phyloP scores from a whole-genome alignment of 441 rosid species.

The Manihot esculenta region DNA sequence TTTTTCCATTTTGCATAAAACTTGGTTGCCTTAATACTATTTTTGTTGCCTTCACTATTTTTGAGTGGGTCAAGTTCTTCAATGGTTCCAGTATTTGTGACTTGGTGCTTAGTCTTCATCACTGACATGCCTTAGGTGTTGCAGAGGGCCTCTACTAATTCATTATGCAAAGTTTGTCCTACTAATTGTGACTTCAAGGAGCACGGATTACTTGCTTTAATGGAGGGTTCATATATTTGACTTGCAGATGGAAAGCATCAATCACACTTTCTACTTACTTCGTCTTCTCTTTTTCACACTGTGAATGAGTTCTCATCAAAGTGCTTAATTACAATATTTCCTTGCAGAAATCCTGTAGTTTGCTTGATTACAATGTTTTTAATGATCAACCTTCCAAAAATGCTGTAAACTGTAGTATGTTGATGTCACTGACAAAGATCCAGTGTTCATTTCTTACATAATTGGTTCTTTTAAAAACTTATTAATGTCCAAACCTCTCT shows the following conservation, averaged over 20 bases:
- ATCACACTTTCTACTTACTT: neutral
- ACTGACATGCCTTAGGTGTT: neutral
- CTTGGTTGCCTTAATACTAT: neutral
- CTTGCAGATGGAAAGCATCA: neutral
- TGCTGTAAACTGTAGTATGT: neutral
- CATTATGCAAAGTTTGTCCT: neutral
- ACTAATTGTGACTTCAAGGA: neutral
- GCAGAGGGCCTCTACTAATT: neutral
- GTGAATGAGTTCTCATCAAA: neutral
- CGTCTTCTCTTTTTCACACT: neutral
- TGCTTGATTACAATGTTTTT: neutral
- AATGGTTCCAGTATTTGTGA: neutral
- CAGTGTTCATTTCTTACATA: neutral
- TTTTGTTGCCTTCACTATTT: slow-evolving; percentile 1
- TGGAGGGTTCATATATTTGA: neutral
- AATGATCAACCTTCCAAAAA: neutral
- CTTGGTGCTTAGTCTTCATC: neutral
- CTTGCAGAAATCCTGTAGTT: neutral
- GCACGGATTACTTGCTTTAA: neutral
- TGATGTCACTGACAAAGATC: neutral
- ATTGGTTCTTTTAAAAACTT: neutral
- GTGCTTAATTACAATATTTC: neutral
- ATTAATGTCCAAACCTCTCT: neutral
- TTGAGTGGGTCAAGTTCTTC: neutral
- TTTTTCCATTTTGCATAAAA: slow-evolving; percentile 6